Base-by-base conservation (phyloP, 2,329 filamentous ascomycete genomes). In the Macrophomina phaseolina region DNA sequence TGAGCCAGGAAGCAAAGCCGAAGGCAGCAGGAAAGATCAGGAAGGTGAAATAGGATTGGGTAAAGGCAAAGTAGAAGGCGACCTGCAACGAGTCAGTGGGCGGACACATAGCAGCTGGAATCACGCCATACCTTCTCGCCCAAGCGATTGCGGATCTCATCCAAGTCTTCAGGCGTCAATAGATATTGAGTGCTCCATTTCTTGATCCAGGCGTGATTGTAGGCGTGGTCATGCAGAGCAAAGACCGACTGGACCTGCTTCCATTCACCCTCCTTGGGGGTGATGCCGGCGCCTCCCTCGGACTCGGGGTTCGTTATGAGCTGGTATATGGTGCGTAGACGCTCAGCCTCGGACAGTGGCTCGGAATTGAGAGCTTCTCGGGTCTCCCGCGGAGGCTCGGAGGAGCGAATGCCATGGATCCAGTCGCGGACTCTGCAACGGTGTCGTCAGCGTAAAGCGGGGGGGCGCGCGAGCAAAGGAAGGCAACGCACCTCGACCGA, bases 41-140 rank as follows among this genome's bases (percentile, higher is more conserved):
- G 75, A 96, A 97, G 67, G 88, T 85, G 75, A 97, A 96, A 80
- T 98, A 98, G 40, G 90, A 90, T 75, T 97, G 92, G 38, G 96
- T 86, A 75, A 98, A 98, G 46, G 94, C 93, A 77, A 97, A 98
- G 81, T 98, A 98, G 78, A 96, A 97, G 42, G 92, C 94, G 67
- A 97, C 91, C 84, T 88, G 69, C 8, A 5, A 18, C 48, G 38
- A 40, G 58, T 61, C n/a, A 67, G 65, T 46, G 28, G 14, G 5
- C 12, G 18, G 45, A 23, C 32, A 14, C 9, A 14, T 23, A 67
- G 45, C 30, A 8, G n/a, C n/a, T 51, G 30, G 23, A 30, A 34
- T n/a, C 56, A 36, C 56, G 42, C 30, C 60, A 68, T 75, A 75
- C 79, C 75, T 84, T 84, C 70, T 83, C 82, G 55, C 83, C 83